phyloP scores from a whole-genome alignment of 371 early-diverging fungal species.

The Sporodiniella umbellata region DNA sequence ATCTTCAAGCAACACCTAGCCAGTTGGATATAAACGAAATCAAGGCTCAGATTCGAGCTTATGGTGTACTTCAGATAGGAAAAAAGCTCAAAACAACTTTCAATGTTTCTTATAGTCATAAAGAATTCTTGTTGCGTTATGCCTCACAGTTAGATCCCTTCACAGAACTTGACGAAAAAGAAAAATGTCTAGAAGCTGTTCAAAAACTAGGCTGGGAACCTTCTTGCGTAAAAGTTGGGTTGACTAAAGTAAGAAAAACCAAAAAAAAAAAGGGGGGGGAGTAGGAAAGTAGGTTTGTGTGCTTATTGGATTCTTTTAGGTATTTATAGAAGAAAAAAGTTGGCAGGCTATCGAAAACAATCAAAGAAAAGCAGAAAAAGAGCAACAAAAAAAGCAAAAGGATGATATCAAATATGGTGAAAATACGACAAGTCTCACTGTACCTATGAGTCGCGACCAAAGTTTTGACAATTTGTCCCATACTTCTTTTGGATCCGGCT shows the following conservation, averaged over 20 bases:
- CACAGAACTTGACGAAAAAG: conserved; percentile 11
- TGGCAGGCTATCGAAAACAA: conserved; percentile 68
- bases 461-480: conserved; percentile 33
- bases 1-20: conserved; percentile 57
- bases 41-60: conserved; percentile 59
- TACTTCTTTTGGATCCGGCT: conserved; percentile 27
- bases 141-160: conserved; percentile 1
- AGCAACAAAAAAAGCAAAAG: conserved; percentile 26
- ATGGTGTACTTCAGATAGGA: conserved; percentile 53
- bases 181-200: conserved; percentile 60
- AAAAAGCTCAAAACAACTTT: conserved; percentile 32
- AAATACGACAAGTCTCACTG: conserved; percentile 12
- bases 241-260: conserved; percentile 39
- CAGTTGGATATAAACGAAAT: conserved; percentile 62
- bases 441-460: conserved; percentile 22
- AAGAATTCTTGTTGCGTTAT: conserved; percentile 54
- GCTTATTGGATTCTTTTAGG: conserved; percentile 12
- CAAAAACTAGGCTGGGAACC: conserved; percentile 64
- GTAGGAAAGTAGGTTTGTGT: background rate
- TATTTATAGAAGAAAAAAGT: conserved; percentile 65
- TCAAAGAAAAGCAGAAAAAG: conserved; percentile 36
- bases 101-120: conserved; percentile 54
- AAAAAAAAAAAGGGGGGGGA: background rate
- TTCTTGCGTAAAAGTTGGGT: conserved; percentile 71
- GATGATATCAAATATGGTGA: conserved; percentile 24